These are phyloP conservation scores for Xerocomus nothofagi DNA, from an alignment of 1,284 basidiomycete species.

Conservation along the genomic window DNA sequence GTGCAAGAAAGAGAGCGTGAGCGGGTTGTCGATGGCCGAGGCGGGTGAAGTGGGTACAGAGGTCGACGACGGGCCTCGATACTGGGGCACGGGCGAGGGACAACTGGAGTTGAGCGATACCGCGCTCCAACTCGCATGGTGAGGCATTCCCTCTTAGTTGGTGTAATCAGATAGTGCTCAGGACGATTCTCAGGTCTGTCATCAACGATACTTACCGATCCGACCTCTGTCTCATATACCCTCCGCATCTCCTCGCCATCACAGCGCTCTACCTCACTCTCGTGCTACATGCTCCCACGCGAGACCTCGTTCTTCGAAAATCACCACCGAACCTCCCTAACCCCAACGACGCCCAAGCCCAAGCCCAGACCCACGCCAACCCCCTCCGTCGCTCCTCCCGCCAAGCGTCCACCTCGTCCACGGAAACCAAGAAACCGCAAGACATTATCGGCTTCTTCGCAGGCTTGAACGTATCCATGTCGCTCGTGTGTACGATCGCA, in stretches of 20 bases:
- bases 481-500: constrained; percentile 80
- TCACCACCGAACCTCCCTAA: constrained; percentile 20
- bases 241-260: constrained; percentile 92
- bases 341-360: constrained; percentile 5
- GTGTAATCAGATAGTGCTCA: neutral
- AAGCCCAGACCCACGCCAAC: too few relatives aligned
- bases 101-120: constrained; percentile 66
- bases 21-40: constrained; percentile 49
- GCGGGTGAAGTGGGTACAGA: constrained; percentile 64
- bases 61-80: constrained; percentile 59
- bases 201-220: constrained; percentile 96
- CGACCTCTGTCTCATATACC: constrained; percentile 86
- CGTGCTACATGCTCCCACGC: constrained; percentile 60
- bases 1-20: constrained; percentile 53
- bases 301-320: constrained; percentile 39
- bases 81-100: constrained; percentile 74
- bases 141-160: neutral
- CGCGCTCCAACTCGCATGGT: constrained; percentile 79
- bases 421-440: constrained; percentile 47
- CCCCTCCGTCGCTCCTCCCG: constrained; percentile 57
- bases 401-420: constrained; percentile 32
- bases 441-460: constrained; percentile 84
- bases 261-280: constrained; percentile 88
- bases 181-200: constrained; percentile 67
- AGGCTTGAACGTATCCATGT: constrained; percentile 81